phyloP scores from a whole-genome alignment of 805 yeast genomes.

The Cyberlindnera bimundalis region DNA sequence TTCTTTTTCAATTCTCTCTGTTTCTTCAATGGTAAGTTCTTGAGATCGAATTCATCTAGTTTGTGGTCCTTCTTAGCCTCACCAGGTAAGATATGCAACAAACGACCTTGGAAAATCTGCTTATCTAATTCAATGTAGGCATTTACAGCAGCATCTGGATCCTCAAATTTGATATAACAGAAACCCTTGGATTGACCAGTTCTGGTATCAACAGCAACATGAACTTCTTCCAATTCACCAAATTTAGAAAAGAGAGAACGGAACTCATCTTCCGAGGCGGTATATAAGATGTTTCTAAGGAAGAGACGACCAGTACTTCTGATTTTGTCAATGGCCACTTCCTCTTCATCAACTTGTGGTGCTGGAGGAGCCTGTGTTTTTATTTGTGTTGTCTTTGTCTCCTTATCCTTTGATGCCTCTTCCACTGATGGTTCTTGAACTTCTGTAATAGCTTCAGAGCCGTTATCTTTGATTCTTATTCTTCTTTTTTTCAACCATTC shows the following conservation, averaged over 20 bases:
- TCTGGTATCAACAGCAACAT: slow-evolving; percentile 85
- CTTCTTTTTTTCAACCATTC: slow-evolving; percentile 85
- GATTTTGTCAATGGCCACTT: slow-evolving; percentile 48
- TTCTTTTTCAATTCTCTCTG: slow-evolving; percentile 83
- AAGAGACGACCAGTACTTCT: slow-evolving; percentile 76
- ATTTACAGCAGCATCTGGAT: slow-evolving; percentile 65
- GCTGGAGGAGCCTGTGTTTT: not conserved
- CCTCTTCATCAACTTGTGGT: slow-evolving; percentile 32
- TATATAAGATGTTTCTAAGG: slow-evolving; percentile 78
- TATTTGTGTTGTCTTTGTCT: slow-evolving; percentile 30
- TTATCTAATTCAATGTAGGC: slow-evolving; percentile 80
- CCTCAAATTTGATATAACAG: slow-evolving; percentile 75
- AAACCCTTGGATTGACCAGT: slow-evolving; percentile 91
- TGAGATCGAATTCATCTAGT: slow-evolving; percentile 86
- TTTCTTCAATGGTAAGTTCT: slow-evolving; percentile 88
- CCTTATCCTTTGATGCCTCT: slow-evolving; percentile 10
- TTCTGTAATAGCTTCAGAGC: no score
- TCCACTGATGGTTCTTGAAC: slow-evolving; percentile 14
- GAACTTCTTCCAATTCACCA: slow-evolving; percentile 84
- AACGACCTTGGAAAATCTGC: slow-evolving; percentile 89
- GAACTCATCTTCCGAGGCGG: slow-evolving; percentile 79
- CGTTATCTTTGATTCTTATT: slow-evolving; percentile 60
- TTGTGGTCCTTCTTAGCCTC: slow-evolving; percentile 77
- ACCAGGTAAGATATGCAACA: slow-evolving; percentile 85
- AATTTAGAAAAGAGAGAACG: slow-evolving; percentile 55